phyloP scores from a whole-genome alignment of 345 rosid genomes.

The Eucalyptus sp. region DNA sequence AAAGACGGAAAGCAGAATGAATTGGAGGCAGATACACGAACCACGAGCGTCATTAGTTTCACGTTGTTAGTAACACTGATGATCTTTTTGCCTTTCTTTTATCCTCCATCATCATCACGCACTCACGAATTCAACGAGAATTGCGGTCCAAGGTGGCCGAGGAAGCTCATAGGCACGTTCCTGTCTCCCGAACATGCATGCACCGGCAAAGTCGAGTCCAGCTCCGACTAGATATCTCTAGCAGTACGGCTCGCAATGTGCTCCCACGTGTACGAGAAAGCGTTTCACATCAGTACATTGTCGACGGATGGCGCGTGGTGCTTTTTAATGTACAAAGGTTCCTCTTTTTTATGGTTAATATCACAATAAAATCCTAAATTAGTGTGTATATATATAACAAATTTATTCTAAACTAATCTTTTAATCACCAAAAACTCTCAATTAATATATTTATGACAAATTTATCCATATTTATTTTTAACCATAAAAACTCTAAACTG shows the following conservation, averaged over 20 bases:
- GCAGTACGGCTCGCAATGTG: neutral
- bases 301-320: neutral
- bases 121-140: neutral
- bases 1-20: neutral
- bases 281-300: neutral
- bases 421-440: too few relatives aligned
- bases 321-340: neutral
- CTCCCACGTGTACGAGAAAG: neutral
- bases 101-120: neutral
- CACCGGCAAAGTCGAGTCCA: neutral
- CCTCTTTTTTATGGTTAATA: too few relatives aligned
- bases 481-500: too few relatives aligned
- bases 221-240: neutral
- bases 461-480: too few relatives aligned
- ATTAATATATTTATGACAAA: too few relatives aligned
- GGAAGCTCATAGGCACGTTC: neutral
- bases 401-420: too few relatives aligned
- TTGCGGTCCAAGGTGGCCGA: neutral
- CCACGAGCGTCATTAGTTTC: neutral
- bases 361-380: too few relatives aligned
- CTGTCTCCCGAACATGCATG: neutral
- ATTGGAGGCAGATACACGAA: neutral
- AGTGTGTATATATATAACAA: too few relatives aligned
- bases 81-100: neutral
- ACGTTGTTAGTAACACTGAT: neutral